Evolutionary conservation across 1,284 basidiomycete genomes (phyloP), one percentile per base, ranked within the genome.

Genomic region (Ustilago cynodontis): DNA sequence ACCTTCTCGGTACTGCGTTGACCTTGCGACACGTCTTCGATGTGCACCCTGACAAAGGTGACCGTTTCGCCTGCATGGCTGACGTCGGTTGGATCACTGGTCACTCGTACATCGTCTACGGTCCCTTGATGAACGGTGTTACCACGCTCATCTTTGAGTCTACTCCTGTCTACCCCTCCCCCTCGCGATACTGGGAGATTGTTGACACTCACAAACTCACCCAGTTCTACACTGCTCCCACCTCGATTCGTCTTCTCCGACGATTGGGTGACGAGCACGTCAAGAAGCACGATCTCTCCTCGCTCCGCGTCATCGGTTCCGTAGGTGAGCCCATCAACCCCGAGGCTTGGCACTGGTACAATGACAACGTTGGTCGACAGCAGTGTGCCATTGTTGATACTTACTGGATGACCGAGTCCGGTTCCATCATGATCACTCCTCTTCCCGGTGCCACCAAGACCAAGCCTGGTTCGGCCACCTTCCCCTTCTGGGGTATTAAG

Each of bases 61-160:
- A 88, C 75, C 82, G 83, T 79, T 98, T 96, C 86, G 96, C 93
- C 6, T 99, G 97, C 89, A 96, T 98, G 95, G 96, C 96, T 73
- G 96, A 99, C 86, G 90, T 99, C 65, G 96, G 96, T 82, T 99
- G 96, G 96, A 98, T 99, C 88, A 99, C 96, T 4, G 96, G 96
- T 41, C 96, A 98, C 88, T 94, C 94, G 13, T 95, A 98, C 89
- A 98, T 98, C 86, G 90, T 98, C 78, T 99, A 98, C 87, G 96
- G 97, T 24, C 97, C 97, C 5, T 91, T 98, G 67, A 89, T 90
- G 68, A 93, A 94, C 86, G 96, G 96, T 74, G 92, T 94, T 55
- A 91, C 94, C 16, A 98, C 96, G 22, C 93, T 92, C 78, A 92
- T 98, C 67, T 98, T 98, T 88, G 97, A 98, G 88, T 94, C 93